Percentiles rank a stretch among this genome's conserved stretches.
Evolutionary conservation across 257 asterid genomes (phyloP).

Genomic region (Solanum arcanum): DNA sequence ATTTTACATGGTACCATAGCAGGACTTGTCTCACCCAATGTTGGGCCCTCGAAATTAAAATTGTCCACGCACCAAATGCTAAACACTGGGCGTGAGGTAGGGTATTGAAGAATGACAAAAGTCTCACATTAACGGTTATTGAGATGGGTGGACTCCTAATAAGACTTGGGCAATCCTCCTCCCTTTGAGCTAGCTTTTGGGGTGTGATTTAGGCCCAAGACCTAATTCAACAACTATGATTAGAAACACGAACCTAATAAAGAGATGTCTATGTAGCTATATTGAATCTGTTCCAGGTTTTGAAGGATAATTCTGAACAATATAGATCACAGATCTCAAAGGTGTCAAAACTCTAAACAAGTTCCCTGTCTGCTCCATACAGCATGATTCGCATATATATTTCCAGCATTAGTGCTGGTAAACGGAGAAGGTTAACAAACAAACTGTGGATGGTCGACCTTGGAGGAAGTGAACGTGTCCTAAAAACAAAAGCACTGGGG

Average conservation of each 20-base stretch:
- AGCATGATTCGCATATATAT: constrained; percentile 12
- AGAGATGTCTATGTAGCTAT: background rate
- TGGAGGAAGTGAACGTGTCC: constrained; percentile 15
- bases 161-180: background rate
- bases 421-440: constrained; percentile 1
- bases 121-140: background rate
- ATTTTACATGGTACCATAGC: background rate
- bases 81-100: background rate
- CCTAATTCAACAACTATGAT: background rate
- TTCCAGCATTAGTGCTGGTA: background rate
- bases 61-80: background rate
- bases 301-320: background rate
- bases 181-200: background rate
- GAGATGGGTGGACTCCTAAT: background rate
- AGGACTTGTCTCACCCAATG: background rate
- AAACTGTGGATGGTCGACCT: constrained; percentile 14
- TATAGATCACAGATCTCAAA: background rate
- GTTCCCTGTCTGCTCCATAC: background rate
- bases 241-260: background rate
- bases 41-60: background rate
- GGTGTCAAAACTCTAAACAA: background rate
- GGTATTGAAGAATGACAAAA: background rate
- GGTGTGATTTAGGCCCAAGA: background rate
- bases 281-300: background rate
- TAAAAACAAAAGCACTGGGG: constrained; percentile 10